Conservation (phyloP, 2,329 filamentous ascomycete species). For the Chaetomium olivaceum region DNA sequence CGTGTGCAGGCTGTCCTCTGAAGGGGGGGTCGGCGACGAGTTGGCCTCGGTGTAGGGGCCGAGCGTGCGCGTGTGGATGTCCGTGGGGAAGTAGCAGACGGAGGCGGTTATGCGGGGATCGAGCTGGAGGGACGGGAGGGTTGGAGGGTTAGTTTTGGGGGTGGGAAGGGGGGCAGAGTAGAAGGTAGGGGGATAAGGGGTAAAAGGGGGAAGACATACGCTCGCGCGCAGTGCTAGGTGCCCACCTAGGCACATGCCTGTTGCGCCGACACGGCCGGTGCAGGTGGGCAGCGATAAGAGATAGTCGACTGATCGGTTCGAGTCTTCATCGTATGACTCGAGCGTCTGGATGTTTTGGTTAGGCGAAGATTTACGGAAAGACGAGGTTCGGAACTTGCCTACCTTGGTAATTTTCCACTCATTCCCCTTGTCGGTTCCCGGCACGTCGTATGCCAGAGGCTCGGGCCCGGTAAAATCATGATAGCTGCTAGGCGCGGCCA, state of each 20-base stretch:
- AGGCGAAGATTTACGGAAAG: not conserved
- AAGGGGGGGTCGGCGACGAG: constrained; percentile 41
- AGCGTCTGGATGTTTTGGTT: constrained; percentile 58
- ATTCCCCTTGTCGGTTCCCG: constrained; percentile 86
- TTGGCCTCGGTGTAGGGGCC: constrained; percentile 59
- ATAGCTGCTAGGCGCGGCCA: constrained; percentile 85
- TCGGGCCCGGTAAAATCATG: constrained; percentile 90
- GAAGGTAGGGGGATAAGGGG: not conserved
- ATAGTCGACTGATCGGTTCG: constrained; percentile 65
- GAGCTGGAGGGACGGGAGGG: constrained; percentile 46
- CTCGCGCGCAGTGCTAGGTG: constrained; percentile 70
- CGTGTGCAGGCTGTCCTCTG: constrained; percentile 50
- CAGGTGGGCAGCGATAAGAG: constrained; percentile 74
- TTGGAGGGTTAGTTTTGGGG: constrained; percentile 15
- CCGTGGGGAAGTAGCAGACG: constrained; percentile 89
- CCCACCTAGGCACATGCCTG: constrained; percentile 91
- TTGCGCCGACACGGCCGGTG: constrained; percentile 75
- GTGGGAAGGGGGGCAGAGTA: not conserved
- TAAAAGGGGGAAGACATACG: constrained; percentile 40
- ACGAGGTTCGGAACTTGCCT: constrained; percentile 13
- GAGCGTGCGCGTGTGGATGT: constrained; percentile 78
- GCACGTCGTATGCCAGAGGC: constrained; percentile 79
- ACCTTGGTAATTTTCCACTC: constrained; percentile 81
- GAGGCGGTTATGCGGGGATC: constrained; percentile 75
- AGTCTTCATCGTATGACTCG: constrained; percentile 82